Percentiles rank a stretch among this genome's conserved stretches.
These are phyloP conservation scores for Cystobasidium tubakii DNA, from an alignment of 768 basidiomycete genomes.

Conservation along the genomic window DNA sequence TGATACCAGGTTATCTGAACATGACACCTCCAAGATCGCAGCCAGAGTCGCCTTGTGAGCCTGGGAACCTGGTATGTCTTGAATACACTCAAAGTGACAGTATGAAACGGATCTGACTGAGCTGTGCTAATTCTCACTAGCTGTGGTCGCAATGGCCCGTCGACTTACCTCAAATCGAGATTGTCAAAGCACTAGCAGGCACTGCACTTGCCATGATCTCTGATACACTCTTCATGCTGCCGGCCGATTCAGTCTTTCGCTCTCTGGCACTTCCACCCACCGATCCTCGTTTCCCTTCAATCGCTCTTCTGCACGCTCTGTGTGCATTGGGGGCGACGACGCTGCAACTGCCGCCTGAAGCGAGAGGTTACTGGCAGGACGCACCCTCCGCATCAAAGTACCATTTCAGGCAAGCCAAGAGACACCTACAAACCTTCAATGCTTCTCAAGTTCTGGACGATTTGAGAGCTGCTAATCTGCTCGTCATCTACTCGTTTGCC, in stretches of 20 bases:
- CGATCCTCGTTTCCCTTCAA: conserved; percentile 27
- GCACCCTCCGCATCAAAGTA: neutral
- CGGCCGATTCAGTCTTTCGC: conserved; percentile 12
- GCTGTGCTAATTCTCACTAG: neutral
- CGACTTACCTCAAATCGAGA: conserved; percentile 9
- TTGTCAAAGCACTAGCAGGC: conserved; percentile 18
- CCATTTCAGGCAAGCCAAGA: conserved; percentile 20
- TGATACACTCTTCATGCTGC: neutral
- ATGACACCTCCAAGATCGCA: neutral
- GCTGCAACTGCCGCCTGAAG: neutral
- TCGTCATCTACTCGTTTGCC: conserved; percentile 13
- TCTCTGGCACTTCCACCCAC: conserved; percentile 22
- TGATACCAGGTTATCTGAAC: neutral
- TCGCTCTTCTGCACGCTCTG: conserved; percentile 12
- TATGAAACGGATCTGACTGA: no score
- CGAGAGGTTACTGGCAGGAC: conserved; percentile 8
- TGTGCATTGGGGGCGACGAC: conserved; percentile 8
- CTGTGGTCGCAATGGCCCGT: conserved; percentile 15
- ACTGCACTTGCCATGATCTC: conserved; percentile 17
- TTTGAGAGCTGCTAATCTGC: neutral
- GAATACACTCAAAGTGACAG: no score
- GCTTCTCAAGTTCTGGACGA: conserved; percentile 8
- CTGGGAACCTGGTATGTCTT: neutral
- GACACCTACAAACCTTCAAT: conserved; percentile 4
- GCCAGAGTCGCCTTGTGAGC: neutral